Base-by-base conservation (phyloP, 352 stramenopile genomes). In the Globisporangium orthogonon region DNA sequence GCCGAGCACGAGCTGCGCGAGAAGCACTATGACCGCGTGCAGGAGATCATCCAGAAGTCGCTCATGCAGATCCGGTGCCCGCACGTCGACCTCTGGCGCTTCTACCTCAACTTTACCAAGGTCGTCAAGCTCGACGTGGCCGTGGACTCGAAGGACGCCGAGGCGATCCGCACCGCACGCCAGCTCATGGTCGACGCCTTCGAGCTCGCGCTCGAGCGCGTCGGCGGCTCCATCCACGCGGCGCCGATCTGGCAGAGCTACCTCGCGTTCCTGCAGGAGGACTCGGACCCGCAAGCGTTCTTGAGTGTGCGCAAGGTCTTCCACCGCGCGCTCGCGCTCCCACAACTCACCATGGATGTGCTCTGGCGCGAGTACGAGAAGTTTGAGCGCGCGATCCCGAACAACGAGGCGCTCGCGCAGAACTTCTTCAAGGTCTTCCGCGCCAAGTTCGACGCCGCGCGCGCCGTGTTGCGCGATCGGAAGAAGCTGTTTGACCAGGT, bases 341-440 rank as follows among this genome's bases (percentile, higher is more conserved):
- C 86, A 0, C 77, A 92, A 10, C 71, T 79, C 57, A 73, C 78
- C 46, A 90, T 93, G 82, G 86, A 95, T 33, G 74, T 60, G 11
- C 79, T 95, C 52, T 93, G 84, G 81, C 80, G 80, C 43, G 86
- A 95, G 43, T 95, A 95, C 54, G 86, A 95, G 56, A 91, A 92
- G 56, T 94, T 95, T 45, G 86, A 95, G 57, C 73, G 86, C 18
- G 69, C 76, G 40, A 95, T 95, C 45, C 86, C 86, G 2, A 95
- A 95, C 56, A 95, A 95, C 62, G 86, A 95, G 13, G 79, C 76
- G 14, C 69, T 95, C 3, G 80, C 82, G 28, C 76, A 86, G 40
- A 95, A 94, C 62, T 91, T 94, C 49, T 94, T 95, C 65, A 95
- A 95, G 60, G 78, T 90, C 4, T 90, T 95, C 39, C 69, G 86